Conservation (phyloP, 2,329 filamentous ascomycete species). For the Fusarium floridanum region DNA sequence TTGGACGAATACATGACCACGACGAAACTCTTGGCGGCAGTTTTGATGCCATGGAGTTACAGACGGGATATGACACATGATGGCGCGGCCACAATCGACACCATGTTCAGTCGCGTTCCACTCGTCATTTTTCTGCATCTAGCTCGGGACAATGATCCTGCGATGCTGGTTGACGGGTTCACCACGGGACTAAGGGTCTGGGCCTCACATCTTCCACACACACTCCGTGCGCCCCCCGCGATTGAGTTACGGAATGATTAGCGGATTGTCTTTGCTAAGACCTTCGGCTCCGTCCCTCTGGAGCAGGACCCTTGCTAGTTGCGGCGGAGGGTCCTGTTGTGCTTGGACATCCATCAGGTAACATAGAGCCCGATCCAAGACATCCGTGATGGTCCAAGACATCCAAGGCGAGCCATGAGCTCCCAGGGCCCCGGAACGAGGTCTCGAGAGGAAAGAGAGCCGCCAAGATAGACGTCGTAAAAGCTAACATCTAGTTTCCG, state of each 20-base stretch:
- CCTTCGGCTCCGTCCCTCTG: slow-evolving; percentile 23
- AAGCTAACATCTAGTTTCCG: slow-evolving; percentile 12
- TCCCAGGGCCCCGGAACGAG: slow-evolving; percentile 7
- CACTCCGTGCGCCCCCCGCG: not conserved
- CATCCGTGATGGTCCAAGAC: not conserved
- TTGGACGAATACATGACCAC: not conserved
- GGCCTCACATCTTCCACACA: not conserved
- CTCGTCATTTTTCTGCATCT: not conserved
- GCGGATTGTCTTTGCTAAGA: slow-evolving; percentile 5
- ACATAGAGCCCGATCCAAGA: not conserved
- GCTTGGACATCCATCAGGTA: slow-evolving; percentile 1
- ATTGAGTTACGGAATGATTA: slow-evolving; percentile 11
- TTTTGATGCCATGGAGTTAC: not conserved
- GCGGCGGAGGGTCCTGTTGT: not conserved
- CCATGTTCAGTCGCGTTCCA: not conserved
- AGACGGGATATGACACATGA: slow-evolving; percentile 1
- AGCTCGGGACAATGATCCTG: not conserved
- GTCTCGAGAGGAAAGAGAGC: not conserved
- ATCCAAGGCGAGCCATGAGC: slow-evolving; percentile 1
- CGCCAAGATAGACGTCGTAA: not conserved
- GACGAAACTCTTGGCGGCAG: not conserved
- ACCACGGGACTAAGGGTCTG: not conserved
- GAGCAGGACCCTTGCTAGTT: slow-evolving; percentile 14
- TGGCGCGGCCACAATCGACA: not conserved
- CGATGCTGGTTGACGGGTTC: not conserved